Evolutionary conservation across 2,329 filamentous ascomycete species (phyloP).

Genomic region (Trichoderma simmonsii): DNA sequence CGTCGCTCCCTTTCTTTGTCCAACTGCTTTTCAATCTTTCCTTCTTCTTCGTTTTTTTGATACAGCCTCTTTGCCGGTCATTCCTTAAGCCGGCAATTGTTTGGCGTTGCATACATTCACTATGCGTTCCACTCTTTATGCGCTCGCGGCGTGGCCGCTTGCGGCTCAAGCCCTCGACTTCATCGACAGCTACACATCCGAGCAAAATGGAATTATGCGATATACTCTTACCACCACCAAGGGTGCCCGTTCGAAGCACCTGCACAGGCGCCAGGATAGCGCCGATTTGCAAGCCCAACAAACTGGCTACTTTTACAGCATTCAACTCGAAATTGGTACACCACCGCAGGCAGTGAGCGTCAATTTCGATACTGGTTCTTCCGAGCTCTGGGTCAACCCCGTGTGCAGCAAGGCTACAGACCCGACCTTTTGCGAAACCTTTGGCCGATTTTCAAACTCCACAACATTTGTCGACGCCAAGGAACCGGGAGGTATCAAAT

Average conservation of each 20-base stretch:
- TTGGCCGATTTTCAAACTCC: constrained; percentile 32
- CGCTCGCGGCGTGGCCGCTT: constrained; percentile 30
- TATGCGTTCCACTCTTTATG: constrained; percentile 33
- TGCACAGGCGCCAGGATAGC: constrained; percentile 31
- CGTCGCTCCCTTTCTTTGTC: constrained; percentile 16
- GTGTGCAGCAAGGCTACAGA: constrained; percentile 34
- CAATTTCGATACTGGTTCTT: constrained; percentile 41
- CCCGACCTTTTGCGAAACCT: constrained; percentile 27
- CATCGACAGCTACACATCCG: constrained; percentile 25
- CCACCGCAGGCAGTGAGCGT: constrained; percentile 39
- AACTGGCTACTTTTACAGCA: constrained; percentile 38
- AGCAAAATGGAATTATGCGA: constrained; percentile 29
- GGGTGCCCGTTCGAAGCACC: constrained; percentile 29
- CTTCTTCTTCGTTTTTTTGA: not conserved
- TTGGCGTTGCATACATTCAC: constrained; percentile 14
- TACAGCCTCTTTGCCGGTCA: constrained; percentile 16
- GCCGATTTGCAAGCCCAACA: constrained; percentile 26
- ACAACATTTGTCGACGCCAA: constrained; percentile 30
- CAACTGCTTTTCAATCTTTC: constrained; percentile 13
- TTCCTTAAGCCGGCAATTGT: constrained; percentile 17
- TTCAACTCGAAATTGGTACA: constrained; percentile 38
- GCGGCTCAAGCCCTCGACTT: constrained; percentile 24
- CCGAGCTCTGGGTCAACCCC: constrained; percentile 44
- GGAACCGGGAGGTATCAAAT: constrained; percentile 28
- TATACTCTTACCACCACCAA: constrained; percentile 30